Conservation (phyloP, 352 stramenopile genomes). For the Globisporangium mamillatum region DNA sequence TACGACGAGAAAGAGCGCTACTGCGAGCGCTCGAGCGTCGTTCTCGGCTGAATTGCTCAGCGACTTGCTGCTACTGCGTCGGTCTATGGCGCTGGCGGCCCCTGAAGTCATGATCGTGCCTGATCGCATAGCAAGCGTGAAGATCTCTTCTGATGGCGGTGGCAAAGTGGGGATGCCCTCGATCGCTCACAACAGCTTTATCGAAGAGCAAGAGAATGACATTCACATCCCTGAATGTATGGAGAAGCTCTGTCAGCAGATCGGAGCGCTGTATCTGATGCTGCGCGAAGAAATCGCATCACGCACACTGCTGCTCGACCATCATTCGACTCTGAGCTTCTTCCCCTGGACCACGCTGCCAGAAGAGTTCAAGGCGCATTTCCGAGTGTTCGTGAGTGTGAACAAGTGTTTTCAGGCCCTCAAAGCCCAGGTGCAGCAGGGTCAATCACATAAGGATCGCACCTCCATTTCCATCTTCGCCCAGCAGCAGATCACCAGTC, state of each 20-base stretch:
- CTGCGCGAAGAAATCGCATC: conserved; percentile 11
- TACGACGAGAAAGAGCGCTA: not conserved
- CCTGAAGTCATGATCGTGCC: conserved; percentile 1
- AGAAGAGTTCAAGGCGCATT: conserved; percentile 15
- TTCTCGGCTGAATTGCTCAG: conserved; percentile 26
- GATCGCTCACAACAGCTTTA: not conserved
- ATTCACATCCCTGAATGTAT: conserved; percentile 2
- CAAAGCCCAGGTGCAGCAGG: not conserved
- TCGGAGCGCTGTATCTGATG: conserved; percentile 4
- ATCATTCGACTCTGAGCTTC: not conserved
- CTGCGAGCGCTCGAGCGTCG: not conserved
- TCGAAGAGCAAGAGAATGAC: not conserved
- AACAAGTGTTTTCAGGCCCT: conserved; percentile 9
- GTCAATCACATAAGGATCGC: not conserved
- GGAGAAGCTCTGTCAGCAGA: not conserved
- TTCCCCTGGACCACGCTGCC: conserved; percentile 11
- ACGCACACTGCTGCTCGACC: not conserved
- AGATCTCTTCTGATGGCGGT: not conserved
- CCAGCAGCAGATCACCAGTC: conserved; percentile 18
- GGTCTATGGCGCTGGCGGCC: conserved; percentile 17
- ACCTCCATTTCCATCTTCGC: not conserved
- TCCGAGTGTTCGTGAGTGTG: conserved; percentile 5
- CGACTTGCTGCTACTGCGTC: conserved; percentile 24
- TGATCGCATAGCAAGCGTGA: not conserved
- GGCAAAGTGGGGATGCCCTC: not conserved